Conservation (phyloP, 495 filamentous ascomycete species). For the Cairneyella variabilis region DNA sequence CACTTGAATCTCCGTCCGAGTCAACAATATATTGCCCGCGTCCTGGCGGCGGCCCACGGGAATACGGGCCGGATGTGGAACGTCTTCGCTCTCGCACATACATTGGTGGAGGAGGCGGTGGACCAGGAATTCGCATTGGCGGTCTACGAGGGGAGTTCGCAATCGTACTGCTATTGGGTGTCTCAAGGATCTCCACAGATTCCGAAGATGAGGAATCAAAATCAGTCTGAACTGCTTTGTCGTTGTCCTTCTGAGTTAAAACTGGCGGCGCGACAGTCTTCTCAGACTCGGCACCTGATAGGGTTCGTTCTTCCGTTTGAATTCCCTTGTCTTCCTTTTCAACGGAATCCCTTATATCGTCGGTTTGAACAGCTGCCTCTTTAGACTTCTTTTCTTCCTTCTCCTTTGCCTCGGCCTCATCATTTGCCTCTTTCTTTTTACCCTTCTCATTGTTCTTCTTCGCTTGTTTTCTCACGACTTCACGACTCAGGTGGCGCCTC, state of each 20-base stretch:
- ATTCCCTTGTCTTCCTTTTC: constrained; percentile 17
- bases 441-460: constrained; percentile 26
- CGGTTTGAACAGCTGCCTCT: constrained; percentile 19
- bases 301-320: constrained; percentile 15
- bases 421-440: constrained; percentile 16
- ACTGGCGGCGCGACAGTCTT: neutral
- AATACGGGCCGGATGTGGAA: neutral
- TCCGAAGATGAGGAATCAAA: constrained; percentile 2
- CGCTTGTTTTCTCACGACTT: constrained; percentile 21
- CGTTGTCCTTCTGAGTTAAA: constrained; percentile 9
- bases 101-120: constrained; percentile 6
- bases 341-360: constrained; percentile 9
- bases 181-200: constrained; percentile 7
- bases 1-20: constrained; percentile 24
- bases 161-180: constrained; percentile 8
- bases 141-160: neutral
- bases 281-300: constrained; percentile 1
- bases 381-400: constrained; percentile 17
- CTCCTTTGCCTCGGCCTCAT: constrained; percentile 7
- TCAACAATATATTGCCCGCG: constrained; percentile 1
- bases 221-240: constrained; percentile 19
- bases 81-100: neutral
- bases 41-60: neutral
- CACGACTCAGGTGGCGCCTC: constrained; percentile 14
- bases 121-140: neutral